Evolutionary conservation across 805 yeast genomes (phyloP).

Genomic region (Saccharomycopsis lassenensis): DNA sequence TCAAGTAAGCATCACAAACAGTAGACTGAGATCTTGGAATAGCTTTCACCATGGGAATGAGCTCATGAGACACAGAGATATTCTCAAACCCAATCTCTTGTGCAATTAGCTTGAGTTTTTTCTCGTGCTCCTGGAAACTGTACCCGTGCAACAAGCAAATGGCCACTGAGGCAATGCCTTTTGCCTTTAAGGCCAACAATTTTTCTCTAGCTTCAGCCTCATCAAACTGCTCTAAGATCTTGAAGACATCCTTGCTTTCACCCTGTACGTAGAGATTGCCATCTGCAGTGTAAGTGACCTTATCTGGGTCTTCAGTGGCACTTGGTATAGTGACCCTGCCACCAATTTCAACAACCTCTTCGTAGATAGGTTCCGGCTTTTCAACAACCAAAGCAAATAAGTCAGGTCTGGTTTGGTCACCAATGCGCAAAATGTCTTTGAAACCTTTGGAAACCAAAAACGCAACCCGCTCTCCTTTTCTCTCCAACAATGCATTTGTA

Average conservation of each 20-base stretch:
- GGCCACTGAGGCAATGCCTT: conserved; percentile 25
- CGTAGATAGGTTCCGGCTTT: conserved; percentile 36
- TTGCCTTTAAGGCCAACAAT: conserved; percentile 18
- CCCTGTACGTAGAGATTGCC: too few species aligned
- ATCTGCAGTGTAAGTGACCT: conserved; percentile 20
- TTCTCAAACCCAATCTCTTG: conserved; percentile 24
- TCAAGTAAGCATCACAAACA: conserved; percentile 32
- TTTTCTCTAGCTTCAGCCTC: conserved; percentile 24
- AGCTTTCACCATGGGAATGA: conserved; percentile 29
- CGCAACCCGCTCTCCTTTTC: conserved; percentile 40
- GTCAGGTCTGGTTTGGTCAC: conserved; percentile 43
- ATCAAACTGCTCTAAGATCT: conserved; percentile 23
- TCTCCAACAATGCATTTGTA: conserved; percentile 41
- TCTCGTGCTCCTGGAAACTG: conserved; percentile 30
- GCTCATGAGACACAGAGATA: conserved; percentile 27
- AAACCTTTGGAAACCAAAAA: conserved; percentile 40
- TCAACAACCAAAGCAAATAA: conserved; percentile 38
- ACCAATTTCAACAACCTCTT: conserved; percentile 35
- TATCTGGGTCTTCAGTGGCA: conserved; percentile 65
- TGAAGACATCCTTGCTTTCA: too few species aligned
- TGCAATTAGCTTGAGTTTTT: conserved; percentile 26
- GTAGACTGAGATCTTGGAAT: conserved; percentile 34
- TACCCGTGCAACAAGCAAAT: conserved; percentile 28
- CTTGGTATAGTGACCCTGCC: conserved; percentile 63
- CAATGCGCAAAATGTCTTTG: conserved; percentile 39